phyloP scores from a whole-genome alignment of 2,329 filamentous ascomycete genomes.

The Incumbomyces delicatus region DNA sequence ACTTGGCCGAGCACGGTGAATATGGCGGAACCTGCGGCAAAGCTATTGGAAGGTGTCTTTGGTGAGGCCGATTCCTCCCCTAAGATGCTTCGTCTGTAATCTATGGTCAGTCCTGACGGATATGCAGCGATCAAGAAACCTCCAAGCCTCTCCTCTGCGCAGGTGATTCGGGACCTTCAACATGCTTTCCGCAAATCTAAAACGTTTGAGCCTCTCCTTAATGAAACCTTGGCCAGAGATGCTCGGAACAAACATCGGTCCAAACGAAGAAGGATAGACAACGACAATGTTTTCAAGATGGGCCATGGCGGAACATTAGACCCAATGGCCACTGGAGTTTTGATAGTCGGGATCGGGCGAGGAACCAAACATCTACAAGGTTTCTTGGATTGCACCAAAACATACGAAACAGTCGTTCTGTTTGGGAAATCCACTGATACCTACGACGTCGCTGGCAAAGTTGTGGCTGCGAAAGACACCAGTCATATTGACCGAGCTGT shows the following conservation, averaged over 20 bases:
- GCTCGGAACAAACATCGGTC: conserved; percentile 33
- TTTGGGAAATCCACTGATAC: conserved; percentile 90
- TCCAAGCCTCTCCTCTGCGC: conserved; percentile 72
- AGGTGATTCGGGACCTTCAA: conserved; percentile 83
- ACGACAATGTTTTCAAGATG: conserved; percentile 68
- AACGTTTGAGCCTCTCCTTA: conserved; percentile 70
- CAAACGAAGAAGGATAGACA: conserved; percentile 50
- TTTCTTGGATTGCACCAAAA: conserved; percentile 84
- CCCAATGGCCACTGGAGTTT: conserved; percentile 82
- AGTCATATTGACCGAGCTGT: conserved; percentile 45
- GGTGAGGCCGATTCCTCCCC: conserved; percentile 35
- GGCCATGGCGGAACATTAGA: conserved; percentile 95
- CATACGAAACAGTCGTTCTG: conserved; percentile 78
- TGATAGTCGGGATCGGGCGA: conserved; percentile 77
- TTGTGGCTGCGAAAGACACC: conserved; percentile 65
- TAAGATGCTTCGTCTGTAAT: conserved; percentile 6
- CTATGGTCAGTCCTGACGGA: conserved; percentile 5
- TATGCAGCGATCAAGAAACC: conserved; percentile 82
- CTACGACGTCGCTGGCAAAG: conserved; percentile 78
- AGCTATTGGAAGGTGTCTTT: conserved; percentile 54
- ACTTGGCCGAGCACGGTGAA: too few relatives aligned
- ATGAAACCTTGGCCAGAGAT: conserved; percentile 35
- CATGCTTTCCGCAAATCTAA: conserved; percentile 69
- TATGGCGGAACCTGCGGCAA: conserved; percentile 24
- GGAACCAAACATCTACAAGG: conserved; percentile 73